Evolutionary conservation across 2,329 filamentous ascomycete species (phyloP).

Genomic region (Pseudocercospora crystallina): DNA sequence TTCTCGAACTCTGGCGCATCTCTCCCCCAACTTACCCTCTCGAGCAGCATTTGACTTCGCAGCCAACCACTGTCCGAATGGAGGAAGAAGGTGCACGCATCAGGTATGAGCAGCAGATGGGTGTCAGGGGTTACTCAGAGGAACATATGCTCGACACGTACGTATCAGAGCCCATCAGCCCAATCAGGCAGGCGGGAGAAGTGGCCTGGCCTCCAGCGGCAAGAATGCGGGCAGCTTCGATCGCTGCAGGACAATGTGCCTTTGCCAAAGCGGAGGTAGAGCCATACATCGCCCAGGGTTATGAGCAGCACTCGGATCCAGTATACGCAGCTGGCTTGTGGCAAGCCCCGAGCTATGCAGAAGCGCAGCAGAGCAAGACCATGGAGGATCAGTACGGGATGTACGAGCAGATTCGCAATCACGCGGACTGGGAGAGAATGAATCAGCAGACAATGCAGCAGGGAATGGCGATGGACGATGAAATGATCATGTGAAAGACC

Average conservation of each 20-base stretch:
- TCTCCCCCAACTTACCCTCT: conserved; percentile 63
- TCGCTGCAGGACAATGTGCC: conserved; percentile 20
- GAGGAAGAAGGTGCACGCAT: conserved; percentile 58
- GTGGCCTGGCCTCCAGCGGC: conserved; percentile 30
- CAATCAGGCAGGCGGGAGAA: conserved; percentile 27
- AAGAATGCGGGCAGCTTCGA: conserved; percentile 31
- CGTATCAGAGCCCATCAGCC: conserved; percentile 27
- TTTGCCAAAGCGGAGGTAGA: conserved; percentile 52
- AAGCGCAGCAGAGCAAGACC: conserved; percentile 40
- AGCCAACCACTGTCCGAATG: conserved; percentile 55
- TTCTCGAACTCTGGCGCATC: conserved; percentile 84
- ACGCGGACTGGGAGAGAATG: conserved; percentile 47
- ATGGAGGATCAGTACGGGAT: conserved; percentile 71
- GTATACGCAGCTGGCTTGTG: conserved; percentile 57
- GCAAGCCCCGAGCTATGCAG: conserved; percentile 37
- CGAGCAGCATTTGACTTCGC: conserved; percentile 45
- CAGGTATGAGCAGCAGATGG: conserved; percentile 51
- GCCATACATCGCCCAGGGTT: conserved; percentile 82
- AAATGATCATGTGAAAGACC: conserved; percentile 32
- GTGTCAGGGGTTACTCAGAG: conserved; percentile 16
- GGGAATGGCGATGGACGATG: conserved; percentile 27
- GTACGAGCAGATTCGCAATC: conserved; percentile 55
- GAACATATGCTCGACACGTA: conserved; percentile 30
- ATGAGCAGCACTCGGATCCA: conserved; percentile 67
- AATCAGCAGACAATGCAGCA: conserved; percentile 23